phyloP scores from a whole-genome alignment of 352 stramenopile species.

The Globisporangium apiculatum region DNA sequence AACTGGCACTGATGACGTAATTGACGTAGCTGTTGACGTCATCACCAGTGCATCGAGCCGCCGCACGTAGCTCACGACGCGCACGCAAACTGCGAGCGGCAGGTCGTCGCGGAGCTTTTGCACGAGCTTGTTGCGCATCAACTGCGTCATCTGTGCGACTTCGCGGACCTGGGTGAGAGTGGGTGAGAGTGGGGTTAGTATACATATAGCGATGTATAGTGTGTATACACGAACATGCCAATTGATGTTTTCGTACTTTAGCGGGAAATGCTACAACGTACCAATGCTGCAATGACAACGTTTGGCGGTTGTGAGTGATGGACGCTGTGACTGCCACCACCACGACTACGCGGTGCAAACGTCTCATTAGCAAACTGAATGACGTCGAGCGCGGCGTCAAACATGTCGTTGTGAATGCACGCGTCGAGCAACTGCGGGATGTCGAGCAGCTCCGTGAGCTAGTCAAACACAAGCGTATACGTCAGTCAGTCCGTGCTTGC shows the following conservation, averaged over 20 bases:
- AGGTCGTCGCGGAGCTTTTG: slow-evolving; percentile 81
- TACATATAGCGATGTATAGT: neutral
- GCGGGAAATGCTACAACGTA: slow-evolving; percentile 9
- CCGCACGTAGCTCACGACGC: slow-evolving; percentile 71
- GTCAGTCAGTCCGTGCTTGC: neutral
- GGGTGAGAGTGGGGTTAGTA: neutral
- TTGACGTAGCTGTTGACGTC: neutral
- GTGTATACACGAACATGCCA: too few relatives aligned
- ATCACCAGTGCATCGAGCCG: slow-evolving; percentile 50
- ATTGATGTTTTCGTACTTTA: too few relatives aligned
- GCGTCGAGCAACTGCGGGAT: slow-evolving; percentile 96
- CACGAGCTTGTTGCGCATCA: slow-evolving; percentile 68
- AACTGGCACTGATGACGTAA: slow-evolving; percentile 2
- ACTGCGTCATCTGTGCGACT: slow-evolving; percentile 51
- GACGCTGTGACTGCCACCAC: neutral
- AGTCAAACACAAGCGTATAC: neutral
- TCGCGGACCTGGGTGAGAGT: slow-evolving; percentile 30
- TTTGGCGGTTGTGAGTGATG: slow-evolving; percentile 23
- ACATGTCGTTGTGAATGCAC: slow-evolving; percentile 95
- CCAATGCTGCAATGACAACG: slow-evolving; percentile 55
- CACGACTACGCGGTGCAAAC: slow-evolving; percentile 28
- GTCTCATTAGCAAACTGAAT: slow-evolving; percentile 88
- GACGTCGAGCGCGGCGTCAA: slow-evolving; percentile 95
- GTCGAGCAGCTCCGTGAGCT: slow-evolving; percentile 96
- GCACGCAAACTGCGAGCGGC: slow-evolving; percentile 72